Evolutionary conservation across 2,329 filamentous ascomycete species (phyloP).

Genomic region (Drechmeria coniospora): DNA sequence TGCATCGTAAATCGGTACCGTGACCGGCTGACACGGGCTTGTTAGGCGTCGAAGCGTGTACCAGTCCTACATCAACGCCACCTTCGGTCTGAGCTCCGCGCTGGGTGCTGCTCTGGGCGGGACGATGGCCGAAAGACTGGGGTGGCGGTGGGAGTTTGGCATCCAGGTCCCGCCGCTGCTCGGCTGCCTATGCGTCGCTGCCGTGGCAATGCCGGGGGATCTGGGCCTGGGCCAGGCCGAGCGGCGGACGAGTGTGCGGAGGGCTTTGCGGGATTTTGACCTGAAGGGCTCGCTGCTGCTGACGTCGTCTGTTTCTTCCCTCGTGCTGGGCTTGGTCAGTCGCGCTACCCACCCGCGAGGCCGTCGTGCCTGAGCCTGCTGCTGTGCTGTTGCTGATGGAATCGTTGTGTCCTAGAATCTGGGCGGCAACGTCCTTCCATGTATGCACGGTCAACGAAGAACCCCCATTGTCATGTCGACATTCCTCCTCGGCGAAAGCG

Average conservation of each 20-base stretch:
- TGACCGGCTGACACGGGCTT: background rate
- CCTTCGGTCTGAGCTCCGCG: slow-evolving; percentile 39
- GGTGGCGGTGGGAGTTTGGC: slow-evolving; percentile 60
- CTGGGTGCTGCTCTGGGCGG: slow-evolving; percentile 55
- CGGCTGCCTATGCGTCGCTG: slow-evolving; percentile 27
- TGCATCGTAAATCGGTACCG: background rate
- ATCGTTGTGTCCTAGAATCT: slow-evolving; percentile 26
- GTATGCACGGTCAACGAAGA: slow-evolving; percentile 16
- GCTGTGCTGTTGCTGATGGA: background rate
- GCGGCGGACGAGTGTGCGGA: too few species aligned
- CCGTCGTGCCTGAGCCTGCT: too few species aligned
- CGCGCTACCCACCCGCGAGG: too few species aligned
- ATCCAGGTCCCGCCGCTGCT: slow-evolving; percentile 39
- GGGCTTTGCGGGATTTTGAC: too few species aligned
- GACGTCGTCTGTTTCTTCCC: too few species aligned
- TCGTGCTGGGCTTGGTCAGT: too few species aligned
- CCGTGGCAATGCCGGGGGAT: slow-evolving; percentile 31
- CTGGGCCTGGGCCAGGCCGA: slow-evolving; percentile 34
- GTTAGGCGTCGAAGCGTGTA: slow-evolving; percentile 45
- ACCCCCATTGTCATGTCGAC: background rate
- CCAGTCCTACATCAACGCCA: slow-evolving; percentile 54
- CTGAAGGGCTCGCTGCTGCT: too few species aligned
- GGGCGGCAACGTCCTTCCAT: slow-evolving; percentile 47
- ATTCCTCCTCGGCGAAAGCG: background rate
- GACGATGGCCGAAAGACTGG: slow-evolving; percentile 50